Percentiles rank a stretch among this genome's conserved stretches.
Conservation (phyloP, 192 early-diverging fungal species). For the Haplosporangium gracile region DNA sequence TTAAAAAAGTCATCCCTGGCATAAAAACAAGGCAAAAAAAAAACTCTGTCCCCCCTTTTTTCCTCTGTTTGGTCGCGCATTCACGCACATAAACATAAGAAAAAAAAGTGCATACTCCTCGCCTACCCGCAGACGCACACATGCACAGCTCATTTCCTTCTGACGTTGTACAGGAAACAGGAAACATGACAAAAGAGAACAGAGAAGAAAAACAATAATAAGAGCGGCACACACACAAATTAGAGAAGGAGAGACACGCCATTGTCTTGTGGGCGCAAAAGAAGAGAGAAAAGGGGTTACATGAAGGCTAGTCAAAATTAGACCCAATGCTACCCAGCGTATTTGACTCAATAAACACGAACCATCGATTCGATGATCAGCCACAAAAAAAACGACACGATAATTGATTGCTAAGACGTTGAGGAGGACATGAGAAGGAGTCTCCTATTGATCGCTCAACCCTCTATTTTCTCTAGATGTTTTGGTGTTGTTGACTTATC, state of each 20-base stretch:
- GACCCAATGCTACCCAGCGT: not conserved
- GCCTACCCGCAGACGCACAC: constrained; percentile 7
- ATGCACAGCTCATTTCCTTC: constrained; percentile 13
- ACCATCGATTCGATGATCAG: not conserved
- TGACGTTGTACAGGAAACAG: not conserved
- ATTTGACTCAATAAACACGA: not conserved
- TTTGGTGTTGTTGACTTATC: too few relatives aligned
- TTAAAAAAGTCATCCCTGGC: not conserved
- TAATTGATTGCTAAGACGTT: too few relatives aligned
- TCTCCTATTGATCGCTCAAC: too few relatives aligned
- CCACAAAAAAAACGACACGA: too few relatives aligned
- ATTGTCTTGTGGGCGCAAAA: not conserved
- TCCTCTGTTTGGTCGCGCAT: not conserved
- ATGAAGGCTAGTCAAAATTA: not conserved
- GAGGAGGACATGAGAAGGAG: too few relatives aligned
- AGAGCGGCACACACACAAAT: not conserved
- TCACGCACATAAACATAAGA: not conserved
- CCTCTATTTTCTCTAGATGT: too few relatives aligned
- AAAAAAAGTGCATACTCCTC: not conserved
- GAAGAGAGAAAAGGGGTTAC: constrained; percentile 1
- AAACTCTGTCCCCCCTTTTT: not conserved
- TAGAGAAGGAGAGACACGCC: not conserved
- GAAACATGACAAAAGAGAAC: not conserved
- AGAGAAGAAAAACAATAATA: not conserved
- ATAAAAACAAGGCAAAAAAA: not conserved